These are phyloP conservation scores for Penicillium sp. DNA, from an alignment of 2,329 filamentous ascomycete genomes.

Conservation along the genomic window DNA sequence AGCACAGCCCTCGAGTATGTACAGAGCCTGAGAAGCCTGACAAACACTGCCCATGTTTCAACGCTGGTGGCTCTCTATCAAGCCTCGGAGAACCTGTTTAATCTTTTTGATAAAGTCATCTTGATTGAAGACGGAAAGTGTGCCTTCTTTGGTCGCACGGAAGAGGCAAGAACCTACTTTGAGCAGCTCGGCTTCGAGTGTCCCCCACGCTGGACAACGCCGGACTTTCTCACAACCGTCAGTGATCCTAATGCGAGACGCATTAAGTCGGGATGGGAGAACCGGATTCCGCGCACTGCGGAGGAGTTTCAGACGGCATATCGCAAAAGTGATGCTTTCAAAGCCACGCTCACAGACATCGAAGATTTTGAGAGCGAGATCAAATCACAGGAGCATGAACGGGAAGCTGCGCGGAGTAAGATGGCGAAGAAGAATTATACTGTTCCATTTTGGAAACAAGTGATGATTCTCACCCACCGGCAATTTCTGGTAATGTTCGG, in stretches of 20 bases:
- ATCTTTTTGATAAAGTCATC: constrained; percentile 66
- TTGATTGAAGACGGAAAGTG: constrained; percentile 67
- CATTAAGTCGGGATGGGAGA: constrained; percentile 56
- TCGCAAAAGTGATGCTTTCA: constrained; percentile 47
- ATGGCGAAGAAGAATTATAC: constrained; percentile 53
- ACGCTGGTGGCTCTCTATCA: constrained; percentile 70
- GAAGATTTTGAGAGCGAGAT: constrained; percentile 53
- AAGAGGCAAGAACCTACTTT: constrained; percentile 66
- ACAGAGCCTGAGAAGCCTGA: constrained; percentile 61
- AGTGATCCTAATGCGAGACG: constrained; percentile 61
- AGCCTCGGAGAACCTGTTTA: constrained; percentile 53
- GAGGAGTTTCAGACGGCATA: constrained; percentile 56
- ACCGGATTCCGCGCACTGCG: constrained; percentile 54
- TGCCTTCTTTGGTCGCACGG: constrained; percentile 66
- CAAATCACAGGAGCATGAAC: constrained; percentile 42
- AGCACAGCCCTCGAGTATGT: constrained; percentile 72
- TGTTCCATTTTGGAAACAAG: constrained; percentile 51
- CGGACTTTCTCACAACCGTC: constrained; percentile 75
- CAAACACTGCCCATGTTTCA: constrained; percentile 61
- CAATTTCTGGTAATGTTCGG: constrained; percentile 55
- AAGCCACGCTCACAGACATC: constrained; percentile 49
- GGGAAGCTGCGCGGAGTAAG: constrained; percentile 39
- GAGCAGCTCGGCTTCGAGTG: constrained; percentile 69
- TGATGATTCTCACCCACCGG: constrained; percentile 54
- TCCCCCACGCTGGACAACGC: constrained; percentile 67